Evolutionary conservation across 176 grass and related monocot genomes (phyloP), one percentile per base, ranked within the genome.

Genomic region (Thalia dealbata): DNA sequence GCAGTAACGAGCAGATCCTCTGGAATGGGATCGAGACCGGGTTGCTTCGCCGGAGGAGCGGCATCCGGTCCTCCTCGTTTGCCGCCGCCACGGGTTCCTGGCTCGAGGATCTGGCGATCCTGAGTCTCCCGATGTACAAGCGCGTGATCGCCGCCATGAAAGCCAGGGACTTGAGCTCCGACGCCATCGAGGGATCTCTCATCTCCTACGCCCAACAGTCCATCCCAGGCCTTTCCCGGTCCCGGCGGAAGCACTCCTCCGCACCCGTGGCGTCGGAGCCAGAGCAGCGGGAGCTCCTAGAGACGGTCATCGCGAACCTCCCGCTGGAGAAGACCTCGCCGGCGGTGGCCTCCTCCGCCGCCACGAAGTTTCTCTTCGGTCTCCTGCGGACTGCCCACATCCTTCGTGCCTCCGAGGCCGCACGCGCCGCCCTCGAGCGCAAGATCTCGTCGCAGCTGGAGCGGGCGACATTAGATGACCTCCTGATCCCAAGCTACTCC

Each of bases 401-500:
- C 74, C 81, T 97, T 41, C 87, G 74, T 3, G 83, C 89, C 0
- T 91, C 85, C 0, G 87, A 75, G 75, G 83, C 73, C 42, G 78
- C 85, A n/a, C 50, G 73, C 14, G 54, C 50, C 10, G 75, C 67
- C 21, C 87, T 97, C 24, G 90, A 97, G 76, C 79, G 85, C 23
- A 91, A 88, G 81, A 87, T 85, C 13, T 90, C 76, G 9, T 88
- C 79, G 73, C 85, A 81, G 81, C 81, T 97, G 74, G 83, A 91
- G 25, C 83, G 82, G 55, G 85, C 90, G 23, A 72, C 87, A 41
- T 28, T 97, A 50, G 90, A 97, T 48, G 89, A 97, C 60, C 73
- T 97, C 63, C 84, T 97, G 51, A 86, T 97, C 75, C 90, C 90
- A 58, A 93, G 67, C 73, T 97, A 88, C 80, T 97, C 90, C 50